phyloP scores from a whole-genome alignment of 2,329 filamentous ascomycete species.

The Ceratocystis huliohia region DNA sequence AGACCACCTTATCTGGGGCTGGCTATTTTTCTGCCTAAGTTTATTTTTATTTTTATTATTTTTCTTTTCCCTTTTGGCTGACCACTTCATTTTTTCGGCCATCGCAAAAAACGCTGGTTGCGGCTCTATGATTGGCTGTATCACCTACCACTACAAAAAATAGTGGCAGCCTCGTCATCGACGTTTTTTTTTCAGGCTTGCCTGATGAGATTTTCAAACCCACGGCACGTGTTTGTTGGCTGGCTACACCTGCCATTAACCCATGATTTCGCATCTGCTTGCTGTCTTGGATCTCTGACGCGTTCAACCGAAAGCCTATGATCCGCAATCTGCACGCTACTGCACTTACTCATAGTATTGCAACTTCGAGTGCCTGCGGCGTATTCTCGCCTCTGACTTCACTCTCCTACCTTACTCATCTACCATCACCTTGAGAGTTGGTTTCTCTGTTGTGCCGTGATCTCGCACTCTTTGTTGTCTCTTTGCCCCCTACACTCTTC shows the following conservation, averaged over 20 bases:
- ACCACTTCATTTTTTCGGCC: neutral
- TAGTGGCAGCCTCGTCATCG: slow-evolving; percentile 4
- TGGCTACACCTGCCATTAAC: neutral
- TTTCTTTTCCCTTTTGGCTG: neutral
- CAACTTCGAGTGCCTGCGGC: neutral
- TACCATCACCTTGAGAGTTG: too few species aligned
- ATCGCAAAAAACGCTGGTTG: neutral
- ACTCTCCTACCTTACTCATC: too few species aligned
- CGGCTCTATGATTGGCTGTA: neutral
- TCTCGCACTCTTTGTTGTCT: neutral
- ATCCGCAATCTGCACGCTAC: neutral
- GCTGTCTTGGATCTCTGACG: neutral
- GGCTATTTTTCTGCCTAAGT: neutral
- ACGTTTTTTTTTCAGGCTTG: neutral
- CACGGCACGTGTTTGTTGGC: neutral
- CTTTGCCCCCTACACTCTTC: neutral
- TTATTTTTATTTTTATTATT: neutral
- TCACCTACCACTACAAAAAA: neutral
- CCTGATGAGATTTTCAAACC: neutral
- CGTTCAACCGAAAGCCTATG: neutral
- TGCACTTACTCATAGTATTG: neutral
- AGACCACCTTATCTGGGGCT: too few species aligned
- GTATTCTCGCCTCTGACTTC: too few species aligned
- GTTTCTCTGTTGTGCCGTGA: neutral
- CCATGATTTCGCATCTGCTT: neutral